Base-by-base conservation (phyloP, 1,284 basidiomycete genomes). In the Thecaphora thlaspeos region DNA sequence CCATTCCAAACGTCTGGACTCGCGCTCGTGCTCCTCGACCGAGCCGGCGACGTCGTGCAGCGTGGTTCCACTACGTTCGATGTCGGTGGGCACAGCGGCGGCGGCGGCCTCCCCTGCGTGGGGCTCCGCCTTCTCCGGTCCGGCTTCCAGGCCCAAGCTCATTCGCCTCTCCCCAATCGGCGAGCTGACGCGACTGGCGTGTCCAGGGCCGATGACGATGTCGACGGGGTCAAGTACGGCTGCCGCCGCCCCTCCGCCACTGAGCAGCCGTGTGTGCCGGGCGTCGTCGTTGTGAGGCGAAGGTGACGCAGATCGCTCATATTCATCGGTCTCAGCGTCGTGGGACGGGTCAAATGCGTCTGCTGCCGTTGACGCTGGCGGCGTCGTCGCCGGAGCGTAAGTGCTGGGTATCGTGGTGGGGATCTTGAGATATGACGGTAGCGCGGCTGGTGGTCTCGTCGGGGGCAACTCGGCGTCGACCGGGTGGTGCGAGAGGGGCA, bases 391-490 rank as follows among this genome's bases (percentile, higher is more conserved):
- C 12, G 48, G 60, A 10, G 68, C 63, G 22, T 71, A 69, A 10
- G 67, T 56, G 51, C 73, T 70, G 19, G 73, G 73, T 18, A 76
- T 75, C 12, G 70, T 48, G 17, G 75, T 77, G 3, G 75, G 75
- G 41, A 77, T 77, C 51, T 74, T 74, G 44, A 77, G 73, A 37
- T 76, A 77, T 5, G 75, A 77, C 5, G 75, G 75, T 7, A 76
- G 48, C 2, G 75, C 64, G 14, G 58, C 45, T 2, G 47, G 54
- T n/a, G 45, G n/a, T 24, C 52, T 55, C 4, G 42, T 41, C 10
- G 57, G 24, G 4, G 24, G 43, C n/a, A 48, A 41, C 9, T 41
- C 32, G 18, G 46, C 53, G 37, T 61, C 58, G 7, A 14, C 23
- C 3, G 23, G 44, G 28, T 57, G 15, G 14, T 39, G 54, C 10